These are phyloP conservation scores for Gilbertella persicaria DNA, from an alignment of 371 early-diverging fungal genomes.

Conservation along the genomic window DNA sequence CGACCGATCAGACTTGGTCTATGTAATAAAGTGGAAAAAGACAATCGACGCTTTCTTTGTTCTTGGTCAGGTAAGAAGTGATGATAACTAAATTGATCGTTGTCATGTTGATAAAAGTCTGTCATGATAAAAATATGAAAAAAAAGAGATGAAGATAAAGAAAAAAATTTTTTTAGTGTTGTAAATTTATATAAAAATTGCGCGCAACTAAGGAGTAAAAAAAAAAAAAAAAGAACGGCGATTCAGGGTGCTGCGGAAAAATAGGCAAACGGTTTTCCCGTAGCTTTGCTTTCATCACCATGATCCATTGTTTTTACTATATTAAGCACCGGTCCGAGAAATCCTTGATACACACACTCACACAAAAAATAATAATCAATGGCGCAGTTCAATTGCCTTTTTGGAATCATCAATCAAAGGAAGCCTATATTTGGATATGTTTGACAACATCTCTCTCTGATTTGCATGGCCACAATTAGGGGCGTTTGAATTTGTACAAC, in stretches of 20 bases:
- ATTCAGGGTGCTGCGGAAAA: slow-evolving; percentile 3
- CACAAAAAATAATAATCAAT: too few species aligned
- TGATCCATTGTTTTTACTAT: slow-evolving; percentile 3
- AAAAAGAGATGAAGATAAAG: slow-evolving; percentile 6
- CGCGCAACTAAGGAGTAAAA: too few species aligned
- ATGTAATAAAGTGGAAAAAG: slow-evolving; percentile 23
- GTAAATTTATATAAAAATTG: neutral
- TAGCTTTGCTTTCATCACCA: slow-evolving; percentile 11
- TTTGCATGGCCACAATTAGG: too few species aligned
- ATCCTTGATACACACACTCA: too few species aligned
- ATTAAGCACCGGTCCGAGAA: too few species aligned
- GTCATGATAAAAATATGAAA: slow-evolving; percentile 17
- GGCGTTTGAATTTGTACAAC: too few species aligned
- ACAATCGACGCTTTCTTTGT: slow-evolving; percentile 9
- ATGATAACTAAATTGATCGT: slow-evolving; percentile 10
- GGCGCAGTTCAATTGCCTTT: too few species aligned
- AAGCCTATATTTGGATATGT: too few species aligned
- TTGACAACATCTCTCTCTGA: too few species aligned
- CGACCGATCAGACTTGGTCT: slow-evolving; percentile 19
- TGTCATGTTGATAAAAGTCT: slow-evolving; percentile 14
- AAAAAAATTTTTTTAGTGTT: neutral
- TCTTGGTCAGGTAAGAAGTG: slow-evolving; percentile 5
- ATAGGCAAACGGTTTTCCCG: neutral
- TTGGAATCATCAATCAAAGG: too few species aligned
- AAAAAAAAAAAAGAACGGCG: too few species aligned